Conservation (phyloP, 768 basidiomycete species). For the Rossbeevera mucosa region DNA sequence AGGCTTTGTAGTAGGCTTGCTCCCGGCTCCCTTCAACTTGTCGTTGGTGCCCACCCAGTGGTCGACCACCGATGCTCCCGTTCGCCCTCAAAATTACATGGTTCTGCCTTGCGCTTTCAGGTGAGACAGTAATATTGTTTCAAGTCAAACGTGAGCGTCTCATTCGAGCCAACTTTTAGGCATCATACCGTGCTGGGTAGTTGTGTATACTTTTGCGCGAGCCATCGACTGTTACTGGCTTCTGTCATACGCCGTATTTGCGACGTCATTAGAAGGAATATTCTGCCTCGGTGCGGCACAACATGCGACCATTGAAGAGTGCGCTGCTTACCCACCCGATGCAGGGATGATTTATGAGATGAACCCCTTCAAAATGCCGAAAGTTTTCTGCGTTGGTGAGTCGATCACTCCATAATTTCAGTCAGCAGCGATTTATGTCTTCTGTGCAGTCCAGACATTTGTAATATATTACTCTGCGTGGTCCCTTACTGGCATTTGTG, state of each 20-base stretch:
- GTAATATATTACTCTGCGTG: slow-evolving; percentile 41
- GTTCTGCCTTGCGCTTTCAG: slow-evolving; percentile 54
- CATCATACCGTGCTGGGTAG: slow-evolving; percentile 45
- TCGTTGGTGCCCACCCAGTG: background rate
- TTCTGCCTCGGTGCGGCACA: slow-evolving; percentile 53
- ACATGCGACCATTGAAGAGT: background rate
- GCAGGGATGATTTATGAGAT: slow-evolving; percentile 62
- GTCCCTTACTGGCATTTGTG: slow-evolving; percentile 41
- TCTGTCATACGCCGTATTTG: slow-evolving; percentile 46
- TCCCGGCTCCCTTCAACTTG: background rate
- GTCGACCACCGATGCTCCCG: slow-evolving; percentile 42
- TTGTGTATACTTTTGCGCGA: slow-evolving; percentile 42
- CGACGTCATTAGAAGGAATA: slow-evolving; percentile 48
- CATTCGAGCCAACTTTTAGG: slow-evolving; percentile 34
- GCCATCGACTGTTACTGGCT: slow-evolving; percentile 45
- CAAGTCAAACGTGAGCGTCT: background rate
- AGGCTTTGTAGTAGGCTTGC: background rate
- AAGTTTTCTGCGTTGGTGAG: slow-evolving; percentile 53
- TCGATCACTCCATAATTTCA: background rate
- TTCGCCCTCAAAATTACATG: slow-evolving; percentile 53
- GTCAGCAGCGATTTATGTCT: slow-evolving; percentile 10
- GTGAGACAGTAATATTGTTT: slow-evolving; percentile 28
- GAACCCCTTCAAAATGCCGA: slow-evolving; percentile 58
- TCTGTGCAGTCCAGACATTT: slow-evolving; percentile 17
- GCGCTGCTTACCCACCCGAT: background rate